Evolutionary conservation across 2,329 filamentous ascomycete species (phyloP).

Genomic region (Aciculosporium take): DNA sequence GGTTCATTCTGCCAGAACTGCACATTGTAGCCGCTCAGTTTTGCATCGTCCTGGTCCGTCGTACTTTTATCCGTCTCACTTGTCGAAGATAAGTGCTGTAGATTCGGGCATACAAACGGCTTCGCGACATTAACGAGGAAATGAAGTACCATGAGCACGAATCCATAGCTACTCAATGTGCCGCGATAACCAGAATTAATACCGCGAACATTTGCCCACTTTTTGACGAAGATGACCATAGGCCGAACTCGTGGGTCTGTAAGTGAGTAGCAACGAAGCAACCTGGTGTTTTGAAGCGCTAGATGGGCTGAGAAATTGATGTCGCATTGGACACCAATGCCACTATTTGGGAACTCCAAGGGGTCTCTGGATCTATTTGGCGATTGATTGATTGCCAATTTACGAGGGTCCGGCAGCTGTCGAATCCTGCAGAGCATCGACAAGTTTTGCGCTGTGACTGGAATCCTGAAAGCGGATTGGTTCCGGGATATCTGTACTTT

Average conservation of each 20-base stretch:
- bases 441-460: conserved; percentile 19
- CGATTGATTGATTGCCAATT: conserved; percentile 34
- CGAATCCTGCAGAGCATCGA: conserved; percentile 29
- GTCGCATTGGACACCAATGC: conserved; percentile 75
- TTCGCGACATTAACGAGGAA: conserved; percentile 71
- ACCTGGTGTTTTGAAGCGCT: conserved; percentile 67
- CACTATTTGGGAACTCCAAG: conserved; percentile 64
- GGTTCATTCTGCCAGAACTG: conserved; percentile 66
- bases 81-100: conserved; percentile 45
- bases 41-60: conserved; percentile 13
- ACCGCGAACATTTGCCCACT: conserved; percentile 73
- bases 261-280: conserved; percentile 70
- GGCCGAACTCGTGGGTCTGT: conserved; percentile 65
- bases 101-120: conserved; percentile 73
- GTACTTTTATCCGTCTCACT: conserved; percentile 16
- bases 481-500: conserved; percentile 6
- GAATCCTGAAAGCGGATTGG: conserved; percentile 17
- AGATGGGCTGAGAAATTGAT: conserved; percentile 84
- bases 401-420: conserved; percentile 34
- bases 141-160: conserved; percentile 83
- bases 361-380: conserved; percentile 40
- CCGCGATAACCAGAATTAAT: conserved; percentile 82
- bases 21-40: conserved; percentile 52
- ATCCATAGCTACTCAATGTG: conserved; percentile 79
- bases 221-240: conserved; percentile 75